These are phyloP conservation scores for Priceomyces medius DNA, from an alignment of 805 yeast genomes.

Conservation along the genomic window DNA sequence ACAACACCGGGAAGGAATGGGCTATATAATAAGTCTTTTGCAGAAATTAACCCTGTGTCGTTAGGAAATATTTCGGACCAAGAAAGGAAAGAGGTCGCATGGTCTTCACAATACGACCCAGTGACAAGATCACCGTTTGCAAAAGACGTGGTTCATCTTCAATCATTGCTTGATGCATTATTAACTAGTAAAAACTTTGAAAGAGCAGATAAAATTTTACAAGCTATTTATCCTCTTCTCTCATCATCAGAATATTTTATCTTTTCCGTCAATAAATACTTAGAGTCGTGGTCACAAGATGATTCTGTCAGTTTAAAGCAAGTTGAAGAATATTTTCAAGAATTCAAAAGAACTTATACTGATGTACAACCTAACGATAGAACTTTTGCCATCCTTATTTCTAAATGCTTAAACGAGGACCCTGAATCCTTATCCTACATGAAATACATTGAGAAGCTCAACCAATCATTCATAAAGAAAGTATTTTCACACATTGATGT, in stretches of 20 bases:
- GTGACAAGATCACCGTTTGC: constrained; percentile 46
- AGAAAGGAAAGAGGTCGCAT: constrained; percentile 18
- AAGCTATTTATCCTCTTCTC: constrained; percentile 55
- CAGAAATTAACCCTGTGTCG: constrained; percentile 8
- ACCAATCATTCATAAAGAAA: constrained; percentile 15
- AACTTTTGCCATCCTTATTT: constrained; percentile 59
- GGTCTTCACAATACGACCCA: constrained; percentile 43
- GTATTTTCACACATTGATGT: constrained; percentile 51
- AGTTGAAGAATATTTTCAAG: constrained; percentile 41
- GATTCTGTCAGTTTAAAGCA: constrained; percentile 41
- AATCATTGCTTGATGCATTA: constrained; percentile 79
- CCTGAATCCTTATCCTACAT: constrained; percentile 9
- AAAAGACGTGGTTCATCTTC: constrained; percentile 62
- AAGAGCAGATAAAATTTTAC: constrained; percentile 68
- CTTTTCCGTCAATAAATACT: constrained; percentile 67
- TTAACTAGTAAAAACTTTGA: constrained; percentile 61
- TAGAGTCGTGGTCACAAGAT: constrained; percentile 41
- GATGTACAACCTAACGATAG: constrained; percentile 46
- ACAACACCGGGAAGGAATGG: constrained; percentile 10
- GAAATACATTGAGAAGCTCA: constrained; percentile 13
- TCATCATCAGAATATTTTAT: constrained; percentile 47
- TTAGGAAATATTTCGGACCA: constrained; percentile 7
- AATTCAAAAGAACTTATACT: constrained; percentile 22
- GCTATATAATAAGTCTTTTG: constrained; percentile 10
- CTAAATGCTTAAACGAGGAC: constrained; percentile 29